Base-by-base conservation (phyloP, 768 basidiomycete genomes). In the Amanita molliuscula region DNA sequence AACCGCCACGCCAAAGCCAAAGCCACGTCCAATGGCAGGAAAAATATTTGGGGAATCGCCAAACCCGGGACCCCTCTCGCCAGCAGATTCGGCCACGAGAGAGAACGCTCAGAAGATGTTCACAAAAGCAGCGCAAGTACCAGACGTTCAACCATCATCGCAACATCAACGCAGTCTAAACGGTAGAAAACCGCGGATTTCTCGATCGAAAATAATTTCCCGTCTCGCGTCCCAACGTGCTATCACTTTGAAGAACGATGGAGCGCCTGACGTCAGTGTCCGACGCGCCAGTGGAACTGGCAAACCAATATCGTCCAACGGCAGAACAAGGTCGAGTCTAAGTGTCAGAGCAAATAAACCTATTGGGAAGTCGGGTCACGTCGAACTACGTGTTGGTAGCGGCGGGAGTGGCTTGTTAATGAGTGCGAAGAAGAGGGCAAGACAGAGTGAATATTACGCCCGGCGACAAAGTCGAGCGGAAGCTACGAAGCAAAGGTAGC, bases 141-240 rank as follows among this genome's bases (percentile, higher is more conserved):
- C 16, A 18, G 33, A 13, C 2, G 28, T 3, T 18, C 45, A 52
- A 40, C 15, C 42, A 28, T n/a, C 43, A 31, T 25, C 42, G 41
- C 41, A 50, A 35, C 49, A 31, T 44, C 49, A 50, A 36, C 31
- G 49, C 9, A 43, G 66, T 6, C 47, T 71, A 16, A 62, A 70
- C 23, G 71, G 75, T 7, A 76, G 84, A 50, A 82, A 79, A 60
- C 88, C 88, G 3, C 77, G 86, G 6, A 86, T 90, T 54, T 90
- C 88, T 37, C 77, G 88, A 34, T 86, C 85, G 23, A 83, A 81
- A 53, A 84, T 90, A 35, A 87, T 89, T 40, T 84, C 87, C 0
- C 78, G 74, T 56, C 67, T 89, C 31, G 84, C 82, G 1, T 83
- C 83, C 11, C 83, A 89, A 62, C 78, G 88, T 5, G 77, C 75